Base-by-base conservation (phyloP, 345 rosid species). In the Laguncularia racemosa region DNA sequence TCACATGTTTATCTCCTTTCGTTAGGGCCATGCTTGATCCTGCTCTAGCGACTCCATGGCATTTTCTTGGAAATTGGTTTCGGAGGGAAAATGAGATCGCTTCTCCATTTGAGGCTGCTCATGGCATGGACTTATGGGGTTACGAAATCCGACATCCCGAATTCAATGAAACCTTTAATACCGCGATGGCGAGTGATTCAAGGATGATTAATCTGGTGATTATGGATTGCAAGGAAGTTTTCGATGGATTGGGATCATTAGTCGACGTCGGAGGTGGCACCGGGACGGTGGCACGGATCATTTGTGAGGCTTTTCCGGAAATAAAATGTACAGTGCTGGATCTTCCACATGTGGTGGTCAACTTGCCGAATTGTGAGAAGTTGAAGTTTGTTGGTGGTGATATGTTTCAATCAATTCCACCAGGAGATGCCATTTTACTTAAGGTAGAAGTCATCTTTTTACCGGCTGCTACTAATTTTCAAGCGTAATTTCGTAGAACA, bases 201-300 rank as follows among this genome's bases (percentile, higher is more conserved):
- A 59, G 60, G 50, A 57, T 69, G 72, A 68, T 56, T 40, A 64
- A 60, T 53, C 33, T 71, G 60, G 67, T 78, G 15, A 48, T 73
- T 16, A 59, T 56, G 38, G 81, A 78, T 14, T 65, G 67, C 26
- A 65, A 65, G 23, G 64, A 62, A 9, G 62, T 73, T 20, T 78
- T 81, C 1, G 72, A 76, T 20, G 79, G 78, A 20, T 23, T 76
- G 61, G 52, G 4, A 14, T 73, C 83, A 19, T 3, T 78, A 47
- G 76, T 76, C 20, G 84, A 82, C 48, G 84, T 76, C 3, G 82
- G 82, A 1, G 84, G 84, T 14, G 78, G 87, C 2, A 79, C 70
- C 0, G 80, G 87, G 44, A 43, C 69, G 1, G 50, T 74, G 14
- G 68, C 82, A 21, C 69, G 63, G 71, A 58, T 58, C 51, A 44